A percentile compares a stretch with the other conserved stretches of the same genome.
phyloP scores from a whole-genome alignment of 305 asterid genomes.

The Fraxinus baroniana region DNA sequence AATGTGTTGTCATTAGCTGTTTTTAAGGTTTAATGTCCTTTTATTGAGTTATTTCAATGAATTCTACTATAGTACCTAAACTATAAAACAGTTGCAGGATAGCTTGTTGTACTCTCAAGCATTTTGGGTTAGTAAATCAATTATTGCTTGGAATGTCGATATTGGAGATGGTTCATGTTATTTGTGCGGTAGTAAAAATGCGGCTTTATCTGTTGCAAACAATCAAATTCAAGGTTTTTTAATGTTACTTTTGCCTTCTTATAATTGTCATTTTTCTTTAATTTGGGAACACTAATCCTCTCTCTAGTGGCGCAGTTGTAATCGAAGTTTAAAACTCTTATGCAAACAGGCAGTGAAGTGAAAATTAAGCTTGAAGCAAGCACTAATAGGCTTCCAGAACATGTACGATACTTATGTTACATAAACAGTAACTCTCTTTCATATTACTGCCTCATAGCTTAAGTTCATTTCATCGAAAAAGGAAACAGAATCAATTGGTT shows the following conservation, averaged over 20 bases:
- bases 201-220: constrained; percentile 49
- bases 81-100: constrained; percentile 51
- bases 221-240: constrained; percentile 60
- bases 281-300: not conserved
- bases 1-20: not conserved
- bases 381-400: constrained; percentile 52
- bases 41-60: not conserved
- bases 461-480: constrained; percentile 9
- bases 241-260: constrained; percentile 6
- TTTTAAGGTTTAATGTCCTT: constrained; percentile 4
- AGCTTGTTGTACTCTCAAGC: constrained; percentile 60
- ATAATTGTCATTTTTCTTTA: constrained; percentile 3
- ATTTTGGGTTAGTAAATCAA: constrained; percentile 73
- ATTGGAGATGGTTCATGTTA: constrained; percentile 60
- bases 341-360: constrained; percentile 65
- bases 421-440: not conserved
- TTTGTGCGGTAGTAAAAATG: constrained; percentile 71
- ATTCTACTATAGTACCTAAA: not conserved
- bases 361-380: constrained; percentile 53
- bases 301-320: not conserved
- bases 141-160: constrained; percentile 79
- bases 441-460: constrained; percentile 13
- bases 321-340: constrained; percentile 7
- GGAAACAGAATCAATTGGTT: not conserved
- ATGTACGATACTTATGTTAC: constrained; percentile 42